A percentile compares a stretch with the other conserved stretches of the same genome.
phyloP scores from a whole-genome alignment of 106 monocot species.

The Dendrobium nobile region DNA sequence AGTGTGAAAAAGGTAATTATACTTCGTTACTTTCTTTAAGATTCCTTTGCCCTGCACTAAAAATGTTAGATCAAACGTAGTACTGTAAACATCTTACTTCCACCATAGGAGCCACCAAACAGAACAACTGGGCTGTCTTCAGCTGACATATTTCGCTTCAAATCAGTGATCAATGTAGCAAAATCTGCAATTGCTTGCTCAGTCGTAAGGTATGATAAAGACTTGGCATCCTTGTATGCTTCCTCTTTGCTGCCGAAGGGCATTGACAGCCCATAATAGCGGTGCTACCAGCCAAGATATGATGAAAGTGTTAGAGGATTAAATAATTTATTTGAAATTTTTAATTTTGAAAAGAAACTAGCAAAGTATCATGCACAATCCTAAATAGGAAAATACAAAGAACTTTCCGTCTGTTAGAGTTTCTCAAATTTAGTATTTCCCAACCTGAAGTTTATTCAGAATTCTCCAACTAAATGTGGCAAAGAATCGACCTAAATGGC shows the following conservation, averaged over 20 bases:
- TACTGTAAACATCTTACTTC: conserved; percentile 47
- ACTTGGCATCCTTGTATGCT: conserved; percentile 62
- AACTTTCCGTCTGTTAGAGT: neutral
- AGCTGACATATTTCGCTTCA: conserved; percentile 64
- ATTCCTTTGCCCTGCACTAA: neutral
- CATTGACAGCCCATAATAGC: conserved; percentile 91
- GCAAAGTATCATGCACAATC: neutral
- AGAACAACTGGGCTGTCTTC: conserved; percentile 69
- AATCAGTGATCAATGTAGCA: conserved; percentile 50
- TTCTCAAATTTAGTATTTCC: neutral
- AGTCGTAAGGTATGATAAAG: conserved; percentile 72
- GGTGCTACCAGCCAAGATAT: conserved; percentile 43
- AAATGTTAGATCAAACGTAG: neutral
- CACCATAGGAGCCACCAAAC: conserved; percentile 88
- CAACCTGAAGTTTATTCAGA: neutral
- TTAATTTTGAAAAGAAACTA: conserved; percentile 1
- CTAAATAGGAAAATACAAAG: neutral
- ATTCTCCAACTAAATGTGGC: neutral
- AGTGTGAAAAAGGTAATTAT: neutral
- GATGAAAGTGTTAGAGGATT: neutral
- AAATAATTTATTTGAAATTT: neutral
- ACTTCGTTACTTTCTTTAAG: neutral
- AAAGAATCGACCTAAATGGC: neutral
- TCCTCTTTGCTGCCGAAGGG: conserved; percentile 77
- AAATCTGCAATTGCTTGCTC: conserved; percentile 92